phyloP scores from a whole-genome alignment of 768 basidiomycete genomes.

The Crassisporium funariophilum region DNA sequence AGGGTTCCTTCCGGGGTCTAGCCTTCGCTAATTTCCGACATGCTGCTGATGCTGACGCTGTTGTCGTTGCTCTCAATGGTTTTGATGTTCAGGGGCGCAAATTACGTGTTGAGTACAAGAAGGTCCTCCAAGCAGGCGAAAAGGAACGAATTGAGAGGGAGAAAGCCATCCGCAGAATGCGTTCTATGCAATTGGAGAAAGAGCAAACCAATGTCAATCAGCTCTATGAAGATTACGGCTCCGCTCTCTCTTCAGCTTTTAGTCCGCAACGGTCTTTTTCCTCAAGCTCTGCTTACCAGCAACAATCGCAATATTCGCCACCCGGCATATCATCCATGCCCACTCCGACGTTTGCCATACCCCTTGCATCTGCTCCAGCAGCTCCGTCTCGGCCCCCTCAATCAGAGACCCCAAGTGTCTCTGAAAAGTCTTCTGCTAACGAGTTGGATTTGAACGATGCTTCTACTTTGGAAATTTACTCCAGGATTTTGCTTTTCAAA shows the following conservation, averaged over 20 bases:
- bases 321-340: conserved; percentile 53
- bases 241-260: conserved; percentile 59
- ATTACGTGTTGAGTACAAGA: conserved; percentile 98
- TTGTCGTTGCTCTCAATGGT: conserved; percentile 94
- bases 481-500: conserved; percentile 94
- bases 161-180: conserved; percentile 97
- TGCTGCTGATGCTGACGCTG: conserved; percentile 88
- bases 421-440: conserved; percentile 61
- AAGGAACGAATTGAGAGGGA: conserved; percentile 98
- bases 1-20: conserved; percentile 94
- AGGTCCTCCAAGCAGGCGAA: conserved; percentile 98
- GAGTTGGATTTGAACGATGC: conserved; percentile 97
- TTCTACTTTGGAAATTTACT: conserved; percentile 95
- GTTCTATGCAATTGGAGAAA: conserved; percentile 93
- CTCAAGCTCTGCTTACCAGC: conserved; percentile 59
- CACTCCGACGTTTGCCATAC: conserved; percentile 43
- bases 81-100: conserved; percentile 97
- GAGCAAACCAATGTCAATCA: conserved; percentile 59
- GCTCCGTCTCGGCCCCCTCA: conserved; percentile 55
- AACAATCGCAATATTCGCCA: conserved; percentile 65
- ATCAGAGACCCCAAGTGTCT: conserved; percentile 61
- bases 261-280: conserved; percentile 78
- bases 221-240: conserved; percentile 76
- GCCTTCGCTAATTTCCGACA: conserved; percentile 99
- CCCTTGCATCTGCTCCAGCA: conserved; percentile 52